Conservation (phyloP, 805 yeast species). For the Kuraishia piskuri region DNA sequence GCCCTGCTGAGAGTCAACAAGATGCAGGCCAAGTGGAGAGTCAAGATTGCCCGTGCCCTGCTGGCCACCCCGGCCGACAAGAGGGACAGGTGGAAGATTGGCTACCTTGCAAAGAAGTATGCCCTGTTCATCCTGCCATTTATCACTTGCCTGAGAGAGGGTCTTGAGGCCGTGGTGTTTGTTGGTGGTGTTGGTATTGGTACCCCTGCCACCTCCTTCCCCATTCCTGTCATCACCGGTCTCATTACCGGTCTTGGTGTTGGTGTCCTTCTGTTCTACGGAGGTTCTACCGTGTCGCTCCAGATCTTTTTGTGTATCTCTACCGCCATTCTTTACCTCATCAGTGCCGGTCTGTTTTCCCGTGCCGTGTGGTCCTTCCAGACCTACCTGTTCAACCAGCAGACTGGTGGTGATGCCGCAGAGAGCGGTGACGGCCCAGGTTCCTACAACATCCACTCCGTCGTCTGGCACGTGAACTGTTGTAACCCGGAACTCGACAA, state of each 20-base stretch:
- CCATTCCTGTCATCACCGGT: constrained; percentile 88
- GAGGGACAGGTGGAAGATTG: constrained; percentile 43
- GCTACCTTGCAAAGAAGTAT: constrained; percentile 60
- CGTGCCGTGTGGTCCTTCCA: constrained; percentile 91
- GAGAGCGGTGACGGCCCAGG: constrained; percentile 94
- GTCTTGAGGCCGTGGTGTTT: constrained; percentile 86
- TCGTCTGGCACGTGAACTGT: constrained; percentile 96
- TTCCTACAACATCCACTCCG: constrained; percentile 68
- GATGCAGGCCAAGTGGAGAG: constrained; percentile 96
- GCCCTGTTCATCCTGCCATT: constrained; percentile 72
- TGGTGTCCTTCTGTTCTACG: constrained; percentile 68
- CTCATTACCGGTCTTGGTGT: constrained; percentile 66
- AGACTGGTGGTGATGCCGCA: constrained; percentile 91
- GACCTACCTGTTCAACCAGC: constrained; percentile 48
- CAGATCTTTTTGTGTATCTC: constrained; percentile 82
- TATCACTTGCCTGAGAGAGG: constrained; percentile 81
- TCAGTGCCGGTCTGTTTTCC: constrained; percentile 88
- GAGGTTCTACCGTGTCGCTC: constrained; percentile 76
- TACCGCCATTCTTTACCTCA: constrained; percentile 81
- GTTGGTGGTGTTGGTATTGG: constrained; percentile 82
- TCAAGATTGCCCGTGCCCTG: constrained; percentile 83
- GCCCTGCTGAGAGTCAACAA: constrained; percentile 94
- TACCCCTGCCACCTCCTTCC: constrained; percentile 70
- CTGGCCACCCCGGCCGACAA: constrained; percentile 45
- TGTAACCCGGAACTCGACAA: constrained; percentile 87